Base-by-base conservation (phyloP, 179 eudicot species). In the Carnegiea gigantea region DNA sequence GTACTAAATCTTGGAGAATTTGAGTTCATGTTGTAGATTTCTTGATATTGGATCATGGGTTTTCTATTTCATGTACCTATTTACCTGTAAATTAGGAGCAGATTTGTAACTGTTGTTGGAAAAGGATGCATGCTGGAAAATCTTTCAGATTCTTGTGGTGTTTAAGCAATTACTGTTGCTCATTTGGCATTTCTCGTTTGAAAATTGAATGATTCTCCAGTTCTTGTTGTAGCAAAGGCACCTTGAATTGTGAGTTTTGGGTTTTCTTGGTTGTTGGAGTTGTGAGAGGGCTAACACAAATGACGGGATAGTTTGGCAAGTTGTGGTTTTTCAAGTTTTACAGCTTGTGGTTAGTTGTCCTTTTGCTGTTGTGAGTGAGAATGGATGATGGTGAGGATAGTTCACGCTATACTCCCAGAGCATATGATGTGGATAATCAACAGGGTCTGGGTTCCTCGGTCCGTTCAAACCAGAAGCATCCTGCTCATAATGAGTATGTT, bases 321-420 rank as follows among this genome's bases (percentile, higher is more conserved):
- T 44, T 44, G 18, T 14, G 57, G 36, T 44, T 6, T 38, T 76
- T 76, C 40, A 46, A 77, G 77, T 30, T 9, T 18, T 72, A 64
- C n/a, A 68, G 80, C 23, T 49, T 51, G 67, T 33, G 59, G 72
- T 24, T 67, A 44, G 53, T 83, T 73, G 18, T 60, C 20, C n/a
- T 59, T 76, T 68, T 70, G 78, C 49, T 59, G 74, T 28, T 44
- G 23, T 48, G 28, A 57, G 54, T 38, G 70, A 73, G 76, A 79
- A 91, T 90, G 93, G 93, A 86, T 77, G 90, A 87, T 36, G 79
- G 77, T 40, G 90, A 86, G 78, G 89, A 84, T 83, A 86, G 81
- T 82, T 81, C 67, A 20, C 79, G 86, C 49, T 83, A 88, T 79
- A 77, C 84, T 33, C 83, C 86, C 24, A 86, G 74, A 73, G 36